Evolutionary conservation across 768 basidiomycete genomes (phyloP).

Genomic region (Phanerochaete sordida): DNA sequence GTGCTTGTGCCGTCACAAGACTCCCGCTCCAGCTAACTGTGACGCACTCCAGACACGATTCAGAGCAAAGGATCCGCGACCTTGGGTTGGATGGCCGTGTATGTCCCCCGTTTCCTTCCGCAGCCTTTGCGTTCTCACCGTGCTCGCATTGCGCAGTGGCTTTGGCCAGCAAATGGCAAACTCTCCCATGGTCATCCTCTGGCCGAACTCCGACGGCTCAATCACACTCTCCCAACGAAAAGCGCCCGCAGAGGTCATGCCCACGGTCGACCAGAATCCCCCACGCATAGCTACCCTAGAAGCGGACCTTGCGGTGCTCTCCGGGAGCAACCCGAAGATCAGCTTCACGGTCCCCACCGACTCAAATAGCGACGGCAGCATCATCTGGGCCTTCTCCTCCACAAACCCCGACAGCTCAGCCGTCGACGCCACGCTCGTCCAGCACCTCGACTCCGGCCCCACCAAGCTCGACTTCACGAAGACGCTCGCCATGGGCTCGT

Average conservation of each 20-base stretch:
- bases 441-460: slow-evolving; percentile 45
- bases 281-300: slow-evolving; percentile 45
- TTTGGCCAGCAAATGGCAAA: slow-evolving; percentile 54
- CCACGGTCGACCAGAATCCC: slow-evolving; percentile 50
- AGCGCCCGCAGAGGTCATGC: slow-evolving; percentile 51
- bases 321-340: slow-evolving; percentile 41
- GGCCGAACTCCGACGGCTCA: slow-evolving; percentile 58
- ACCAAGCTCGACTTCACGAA: slow-evolving; percentile 47
- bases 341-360: slow-evolving; percentile 51
- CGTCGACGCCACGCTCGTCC: slow-evolving; percentile 38
- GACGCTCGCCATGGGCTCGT: slow-evolving; percentile 17
- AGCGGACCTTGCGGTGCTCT: slow-evolving; percentile 28
- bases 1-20: not conserved
- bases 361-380: slow-evolving; percentile 29
- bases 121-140: not conserved
- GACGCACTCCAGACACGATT: slow-evolving; percentile 42
- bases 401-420: slow-evolving; percentile 45
- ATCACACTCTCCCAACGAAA: slow-evolving; percentile 65
- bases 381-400: slow-evolving; percentile 62
- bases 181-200: slow-evolving; percentile 71
- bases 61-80: slow-evolving; percentile 36
- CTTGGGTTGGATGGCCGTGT: slow-evolving; percentile 65
- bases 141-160: slow-evolving; percentile 38
- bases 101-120: slow-evolving; percentile 14
- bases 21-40: not conserved